Conservation (phyloP, 1,284 basidiomycete genomes). For the Ganoderma sp. region DNA sequence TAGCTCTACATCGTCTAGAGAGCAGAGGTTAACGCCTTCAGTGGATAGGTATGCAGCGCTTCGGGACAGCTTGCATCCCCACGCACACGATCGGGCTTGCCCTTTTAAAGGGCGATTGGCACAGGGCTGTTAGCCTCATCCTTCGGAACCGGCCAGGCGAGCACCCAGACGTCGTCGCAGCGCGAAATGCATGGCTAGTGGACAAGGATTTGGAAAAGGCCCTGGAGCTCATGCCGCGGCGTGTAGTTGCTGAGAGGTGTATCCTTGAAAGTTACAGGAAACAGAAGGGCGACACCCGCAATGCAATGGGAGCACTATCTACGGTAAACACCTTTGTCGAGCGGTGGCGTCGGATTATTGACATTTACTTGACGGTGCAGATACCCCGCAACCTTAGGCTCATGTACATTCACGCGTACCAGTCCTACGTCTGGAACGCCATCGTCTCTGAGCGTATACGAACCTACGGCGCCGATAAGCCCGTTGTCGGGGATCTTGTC, state of each 20-base stretch:
- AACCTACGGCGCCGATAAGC: constrained; percentile 74
- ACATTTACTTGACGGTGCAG: constrained; percentile 46
- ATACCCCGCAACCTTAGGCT: constrained; percentile 94
- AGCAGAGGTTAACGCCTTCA: constrained; percentile 1
- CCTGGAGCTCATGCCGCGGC: constrained; percentile 81
- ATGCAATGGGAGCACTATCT: constrained; percentile 85
- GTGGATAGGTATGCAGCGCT: constrained; percentile 91
- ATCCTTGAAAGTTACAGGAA: constrained; percentile 92
- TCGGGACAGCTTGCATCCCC: constrained; percentile 95
- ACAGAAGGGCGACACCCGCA: constrained; percentile 75
- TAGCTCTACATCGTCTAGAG: background rate
- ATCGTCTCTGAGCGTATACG: constrained; percentile 92
- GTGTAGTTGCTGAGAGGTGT: constrained; percentile 91
- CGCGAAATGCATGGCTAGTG: constrained; percentile 83
- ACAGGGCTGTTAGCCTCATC: constrained; percentile 83
- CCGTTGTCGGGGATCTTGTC: constrained; percentile 89
- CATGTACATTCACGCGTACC: constrained; percentile 99
- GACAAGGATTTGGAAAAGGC: constrained; percentile 81
- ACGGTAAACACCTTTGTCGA: constrained; percentile 58
- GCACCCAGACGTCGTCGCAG: constrained; percentile 83
- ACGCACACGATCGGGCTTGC: constrained; percentile 94
- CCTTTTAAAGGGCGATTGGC: constrained; percentile 89
- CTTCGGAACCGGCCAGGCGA: constrained; percentile 86
- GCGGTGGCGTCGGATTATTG: background rate
- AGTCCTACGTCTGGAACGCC: constrained; percentile 98